Evolutionary conservation across 805 yeast genomes (phyloP).

Genomic region (Debaryomyces tyrocola): DNA sequence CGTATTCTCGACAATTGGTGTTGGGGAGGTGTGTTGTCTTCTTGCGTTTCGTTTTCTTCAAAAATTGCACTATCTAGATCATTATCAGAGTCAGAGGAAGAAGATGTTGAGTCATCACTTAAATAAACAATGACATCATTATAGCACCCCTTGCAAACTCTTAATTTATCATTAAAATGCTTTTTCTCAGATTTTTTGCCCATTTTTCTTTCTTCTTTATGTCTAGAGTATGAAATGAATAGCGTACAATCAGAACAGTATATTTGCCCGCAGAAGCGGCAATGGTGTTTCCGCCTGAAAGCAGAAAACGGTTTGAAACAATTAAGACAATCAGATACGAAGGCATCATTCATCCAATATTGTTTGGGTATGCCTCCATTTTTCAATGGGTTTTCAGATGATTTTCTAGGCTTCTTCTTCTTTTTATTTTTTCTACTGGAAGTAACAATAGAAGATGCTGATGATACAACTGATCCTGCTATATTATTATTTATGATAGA

Average conservation of each 20-base stretch:
- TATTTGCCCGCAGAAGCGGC: conserved; percentile 94
- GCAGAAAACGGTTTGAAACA: conserved; percentile 82
- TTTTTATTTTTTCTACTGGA: conserved; percentile 14
- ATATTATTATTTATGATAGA: conserved; percentile 30
- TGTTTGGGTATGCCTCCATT: conserved; percentile 63
- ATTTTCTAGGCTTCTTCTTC: conserved; percentile 27
- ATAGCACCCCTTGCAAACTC: conserved; percentile 78
- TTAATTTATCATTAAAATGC: conserved; percentile 64
- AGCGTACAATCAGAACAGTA: conserved; percentile 84
- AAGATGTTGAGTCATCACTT: conserved; percentile 60
- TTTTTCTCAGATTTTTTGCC: conserved; percentile 24
- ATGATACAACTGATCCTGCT: conserved; percentile 22
- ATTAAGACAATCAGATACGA: conserved; percentile 81
- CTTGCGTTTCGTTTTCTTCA: conserved; percentile 11
- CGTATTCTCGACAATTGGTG: conserved; percentile 30
- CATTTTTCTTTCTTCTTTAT: conserved; percentile 35
- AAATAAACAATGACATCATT: conserved; percentile 67
- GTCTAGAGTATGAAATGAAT: conserved; percentile 59
- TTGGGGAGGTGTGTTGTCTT: conserved; percentile 18
- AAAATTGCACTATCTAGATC: conserved; percentile 26
- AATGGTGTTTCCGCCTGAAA: conserved; percentile 89
- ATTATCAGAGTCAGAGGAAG: conserved; percentile 22
- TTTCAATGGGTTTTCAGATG: conserved; percentile 43
- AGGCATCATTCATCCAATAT: conserved; percentile 96
- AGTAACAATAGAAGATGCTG: conserved; percentile 30